Percentiles rank a stretch among this genome's conserved stretches.
Conservation (phyloP, 768 basidiomycete species). For the Leccinum variicolor region DNA sequence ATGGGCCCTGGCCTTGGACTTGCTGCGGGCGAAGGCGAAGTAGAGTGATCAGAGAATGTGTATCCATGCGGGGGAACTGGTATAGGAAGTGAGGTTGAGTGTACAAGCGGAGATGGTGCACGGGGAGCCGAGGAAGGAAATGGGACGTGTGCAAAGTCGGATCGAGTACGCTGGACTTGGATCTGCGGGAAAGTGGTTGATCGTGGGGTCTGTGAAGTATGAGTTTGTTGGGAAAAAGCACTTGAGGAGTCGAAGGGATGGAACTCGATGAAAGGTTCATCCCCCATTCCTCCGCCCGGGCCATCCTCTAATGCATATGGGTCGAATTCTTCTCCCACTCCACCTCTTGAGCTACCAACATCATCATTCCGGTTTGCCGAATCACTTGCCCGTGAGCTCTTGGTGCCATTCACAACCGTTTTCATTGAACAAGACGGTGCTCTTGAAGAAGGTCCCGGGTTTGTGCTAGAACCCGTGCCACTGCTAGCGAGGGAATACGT, state of each 20-base stretch:
- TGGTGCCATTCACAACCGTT: constrained; percentile 21
- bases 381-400: constrained; percentile 17
- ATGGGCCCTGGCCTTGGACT: not conserved
- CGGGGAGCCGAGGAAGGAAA: constrained; percentile 5
- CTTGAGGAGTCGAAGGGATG: constrained; percentile 22
- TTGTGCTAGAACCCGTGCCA: constrained; percentile 3
- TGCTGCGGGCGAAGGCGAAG: constrained; percentile 5
- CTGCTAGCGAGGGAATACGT: constrained; percentile 9
- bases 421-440: constrained; percentile 22
- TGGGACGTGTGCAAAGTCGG: constrained; percentile 15
- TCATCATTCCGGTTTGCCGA: constrained; percentile 6
- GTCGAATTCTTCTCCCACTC: constrained; percentile 14
- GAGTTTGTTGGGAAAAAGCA: constrained; percentile 18
- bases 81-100: constrained; percentile 22
- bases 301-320: constrained; percentile 25
- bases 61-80: constrained; percentile 9
- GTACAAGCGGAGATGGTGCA: constrained; percentile 23
- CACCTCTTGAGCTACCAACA: not conserved
- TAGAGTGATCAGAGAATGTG: constrained; percentile 5
- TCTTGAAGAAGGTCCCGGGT: constrained; percentile 12
- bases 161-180: constrained; percentile 21
- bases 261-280: constrained; percentile 21
- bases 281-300: constrained; percentile 9
- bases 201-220: constrained; percentile 17
- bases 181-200: constrained; percentile 20